Base-by-base conservation (phyloP, 345 rosid species). In the Arabidopsis suecica region DNA sequence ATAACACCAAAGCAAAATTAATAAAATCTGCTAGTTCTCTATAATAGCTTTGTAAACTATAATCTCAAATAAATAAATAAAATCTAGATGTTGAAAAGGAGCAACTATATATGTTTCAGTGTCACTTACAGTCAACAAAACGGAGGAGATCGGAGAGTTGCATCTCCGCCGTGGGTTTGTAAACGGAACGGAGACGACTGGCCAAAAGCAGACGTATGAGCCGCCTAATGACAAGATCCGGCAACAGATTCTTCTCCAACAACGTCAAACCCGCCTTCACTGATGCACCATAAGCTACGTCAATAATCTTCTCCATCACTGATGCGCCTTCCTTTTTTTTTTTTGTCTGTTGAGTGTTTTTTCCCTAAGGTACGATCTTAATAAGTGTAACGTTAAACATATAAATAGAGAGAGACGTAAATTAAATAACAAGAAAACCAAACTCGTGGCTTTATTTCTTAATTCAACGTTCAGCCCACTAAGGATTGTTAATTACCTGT, bases 171-270 rank as follows among this genome's bases (percentile, higher is more conserved):
- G 90, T 81, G 42, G 87, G 56, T 75, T 78, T 84, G 85, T 85
- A 82, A 70, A 88, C 65, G 72, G 91, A 88, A 48, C 93, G 91
- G 60, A 93, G 96, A 20, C 97, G 90, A 59, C 74, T 68, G 28
- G 93, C 87, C 50, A 93, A 73, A 69, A 87, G 93, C 30, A 88
- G 55, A 33, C 94, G 88, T 3, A 93, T 91, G 9, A 91, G 83
- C 61, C 84, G 78, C 57, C 96, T 72, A 3, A 89, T 44, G 56
- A 89, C 81, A 20, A 81, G 77, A 79, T 91, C 97, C 1, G 98
- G 96, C 14, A 93, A 77, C 47, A 93, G 57, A 68, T 89, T 91
- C 54, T 87, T 82, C 85, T 93, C 97, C 45, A 91, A 81, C 6
- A 85, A 84, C 3, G 84, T 79, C 62, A 91, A 49, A 84, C 73